Conservation (phyloP, 179 eudicot genomes). For the Silene noctiflora region DNA sequence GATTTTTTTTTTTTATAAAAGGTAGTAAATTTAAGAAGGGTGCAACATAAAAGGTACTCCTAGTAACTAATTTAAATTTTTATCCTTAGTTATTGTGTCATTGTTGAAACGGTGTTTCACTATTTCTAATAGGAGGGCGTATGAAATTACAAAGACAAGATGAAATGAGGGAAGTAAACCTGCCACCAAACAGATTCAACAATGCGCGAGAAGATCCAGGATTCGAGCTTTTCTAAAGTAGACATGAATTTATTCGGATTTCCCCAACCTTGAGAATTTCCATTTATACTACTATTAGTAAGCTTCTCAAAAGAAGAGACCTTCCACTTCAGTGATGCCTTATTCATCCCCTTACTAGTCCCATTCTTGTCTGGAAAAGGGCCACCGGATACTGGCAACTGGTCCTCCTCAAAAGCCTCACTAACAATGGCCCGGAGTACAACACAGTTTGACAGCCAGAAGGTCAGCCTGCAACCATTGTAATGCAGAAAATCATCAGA, state of each 20-base stretch:
- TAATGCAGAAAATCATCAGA: conserved; percentile 4
- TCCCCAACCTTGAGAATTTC: conserved; percentile 45
- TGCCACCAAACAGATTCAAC: conserved; percentile 99
- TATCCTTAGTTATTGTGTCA: neutral
- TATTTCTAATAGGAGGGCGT: neutral
- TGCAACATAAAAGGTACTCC: too few species aligned
- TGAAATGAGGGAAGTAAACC: conserved; percentile 33
- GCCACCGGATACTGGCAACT: conserved; percentile 44
- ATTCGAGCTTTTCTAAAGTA: conserved; percentile 67
- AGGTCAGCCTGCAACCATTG: conserved; percentile 59
- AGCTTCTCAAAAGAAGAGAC: conserved; percentile 43
- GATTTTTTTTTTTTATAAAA: too few species aligned
- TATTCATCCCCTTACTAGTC: conserved; percentile 34
- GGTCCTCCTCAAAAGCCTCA: conserved; percentile 42
- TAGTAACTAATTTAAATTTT: too few species aligned
- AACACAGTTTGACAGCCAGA: conserved; percentile 84
- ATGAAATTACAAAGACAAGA: neutral
- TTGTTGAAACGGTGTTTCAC: neutral
- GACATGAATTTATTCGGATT: conserved; percentile 54
- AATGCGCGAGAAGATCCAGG: conserved; percentile 87
- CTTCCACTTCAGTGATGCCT: conserved; percentile 48
- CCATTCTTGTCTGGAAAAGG: conserved; percentile 28
- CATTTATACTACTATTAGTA: conserved; percentile 26
- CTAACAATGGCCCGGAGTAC: conserved; percentile 63
- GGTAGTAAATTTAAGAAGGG: too few species aligned